These are phyloP conservation scores for Candida anglica DNA, from an alignment of 805 yeast genomes.

Conservation along the genomic window DNA sequence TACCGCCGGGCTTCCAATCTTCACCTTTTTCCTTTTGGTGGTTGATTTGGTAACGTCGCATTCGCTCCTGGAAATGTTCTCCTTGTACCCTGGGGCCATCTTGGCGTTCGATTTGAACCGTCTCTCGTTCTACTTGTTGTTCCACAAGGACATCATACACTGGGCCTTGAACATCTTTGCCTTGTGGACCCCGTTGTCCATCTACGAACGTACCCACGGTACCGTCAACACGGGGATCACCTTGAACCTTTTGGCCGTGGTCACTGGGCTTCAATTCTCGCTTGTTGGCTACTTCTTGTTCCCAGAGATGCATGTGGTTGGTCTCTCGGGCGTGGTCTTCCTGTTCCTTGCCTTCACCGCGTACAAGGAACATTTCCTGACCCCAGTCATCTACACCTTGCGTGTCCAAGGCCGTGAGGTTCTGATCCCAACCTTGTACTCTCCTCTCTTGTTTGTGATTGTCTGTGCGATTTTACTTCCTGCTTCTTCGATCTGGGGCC, in stretches of 20 bases:
- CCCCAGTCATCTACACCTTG: slow-evolving; percentile 36
- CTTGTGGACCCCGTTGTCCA: slow-evolving; percentile 54
- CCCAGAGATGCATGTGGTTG: slow-evolving; percentile 52
- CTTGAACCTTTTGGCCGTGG: slow-evolving; percentile 64
- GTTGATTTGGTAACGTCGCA: slow-evolving; percentile 23
- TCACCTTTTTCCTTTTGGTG: slow-evolving; percentile 44
- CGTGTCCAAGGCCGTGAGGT: slow-evolving; percentile 30
- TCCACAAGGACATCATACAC: slow-evolving; percentile 61
- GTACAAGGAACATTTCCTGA: slow-evolving; percentile 34
- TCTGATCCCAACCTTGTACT: slow-evolving; percentile 53
- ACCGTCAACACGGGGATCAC: slow-evolving; percentile 84
- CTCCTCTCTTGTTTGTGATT: slow-evolving; percentile 47
- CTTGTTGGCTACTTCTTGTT: slow-evolving; percentile 46
- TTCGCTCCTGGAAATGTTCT: slow-evolving; percentile 30
- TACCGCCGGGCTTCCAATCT: slow-evolving; percentile 56
- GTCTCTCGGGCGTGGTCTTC: slow-evolving; percentile 74
- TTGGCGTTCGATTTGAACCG: slow-evolving; percentile 42
- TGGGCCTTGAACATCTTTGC: slow-evolving; percentile 56
- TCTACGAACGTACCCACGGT: slow-evolving; percentile 71
- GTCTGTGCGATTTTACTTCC: slow-evolving; percentile 53
- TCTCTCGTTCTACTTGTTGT: slow-evolving; percentile 69
- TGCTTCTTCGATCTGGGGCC: slow-evolving; percentile 70
- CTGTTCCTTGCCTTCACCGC: slow-evolving; percentile 61
- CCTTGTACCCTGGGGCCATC: slow-evolving; percentile 55
- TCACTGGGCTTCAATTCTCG: slow-evolving; percentile 64